These are phyloP conservation scores for Lasiosphaeria miniovina DNA, from an alignment of 495 filamentous ascomycete genomes.

Conservation along the genomic window DNA sequence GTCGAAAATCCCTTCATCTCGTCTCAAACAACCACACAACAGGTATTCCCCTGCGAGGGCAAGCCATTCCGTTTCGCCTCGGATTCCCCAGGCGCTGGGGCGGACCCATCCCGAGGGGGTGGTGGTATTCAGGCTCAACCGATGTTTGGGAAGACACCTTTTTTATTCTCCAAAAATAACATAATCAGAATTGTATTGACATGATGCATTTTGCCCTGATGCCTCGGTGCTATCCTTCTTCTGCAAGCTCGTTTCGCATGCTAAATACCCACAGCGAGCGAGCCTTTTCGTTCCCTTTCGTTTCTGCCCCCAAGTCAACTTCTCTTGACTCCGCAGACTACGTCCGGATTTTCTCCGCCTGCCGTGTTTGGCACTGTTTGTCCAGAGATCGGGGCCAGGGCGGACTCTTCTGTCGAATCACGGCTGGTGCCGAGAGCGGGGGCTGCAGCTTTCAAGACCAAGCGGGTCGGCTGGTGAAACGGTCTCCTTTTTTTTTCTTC, in stretches of 20 bases:
- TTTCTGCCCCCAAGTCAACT: too few species aligned
- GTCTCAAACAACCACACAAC: constrained; percentile 2
- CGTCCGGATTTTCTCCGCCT: too few species aligned
- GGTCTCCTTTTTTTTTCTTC: constrained; percentile 6
- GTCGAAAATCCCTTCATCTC: constrained; percentile 3
- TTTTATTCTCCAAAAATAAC: too few species aligned
- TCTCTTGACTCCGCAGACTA: too few species aligned
- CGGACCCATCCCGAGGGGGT: background rate
- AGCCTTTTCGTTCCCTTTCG: too few species aligned
- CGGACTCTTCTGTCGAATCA: constrained; percentile 14
- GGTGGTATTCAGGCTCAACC: background rate
- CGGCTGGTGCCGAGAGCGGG: constrained; percentile 5
- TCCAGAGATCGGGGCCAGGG: background rate
- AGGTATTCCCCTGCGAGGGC: background rate
- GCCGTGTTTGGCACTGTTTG: background rate
- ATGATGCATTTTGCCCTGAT: too few species aligned
- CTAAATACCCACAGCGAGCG: too few species aligned
- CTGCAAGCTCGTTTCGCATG: too few species aligned
- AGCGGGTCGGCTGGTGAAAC: constrained; percentile 21
- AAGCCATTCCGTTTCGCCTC: background rate
- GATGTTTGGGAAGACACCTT: background rate
- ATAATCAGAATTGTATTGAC: too few species aligned
- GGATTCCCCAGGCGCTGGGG: background rate
- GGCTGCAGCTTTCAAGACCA: constrained; percentile 10
- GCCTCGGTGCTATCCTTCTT: too few species aligned